Evolutionary conservation across 2,329 filamentous ascomycete genomes (phyloP).

Genomic region (Colletotrichum orchidophilum): DNA sequence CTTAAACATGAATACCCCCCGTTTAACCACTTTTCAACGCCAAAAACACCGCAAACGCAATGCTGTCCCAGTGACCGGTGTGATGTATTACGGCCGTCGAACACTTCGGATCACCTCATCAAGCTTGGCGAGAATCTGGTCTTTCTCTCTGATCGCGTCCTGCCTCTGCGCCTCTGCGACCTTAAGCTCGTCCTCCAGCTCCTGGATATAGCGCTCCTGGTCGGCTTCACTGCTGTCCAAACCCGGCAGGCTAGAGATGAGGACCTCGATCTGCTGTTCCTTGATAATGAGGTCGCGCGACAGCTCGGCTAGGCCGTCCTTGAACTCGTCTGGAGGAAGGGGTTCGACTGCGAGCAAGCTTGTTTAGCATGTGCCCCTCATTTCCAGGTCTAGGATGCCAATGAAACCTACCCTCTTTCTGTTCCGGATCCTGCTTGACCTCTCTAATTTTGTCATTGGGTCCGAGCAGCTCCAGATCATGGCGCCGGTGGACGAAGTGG

Average conservation of each 20-base stretch:
- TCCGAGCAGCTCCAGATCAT: constrained; percentile 70
- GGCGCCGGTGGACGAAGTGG: constrained; percentile 73
- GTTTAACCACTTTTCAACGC: constrained; percentile 4
- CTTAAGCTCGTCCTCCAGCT: constrained; percentile 72
- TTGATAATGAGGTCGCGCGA: constrained; percentile 81
- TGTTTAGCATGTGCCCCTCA: not conserved
- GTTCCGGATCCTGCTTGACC: constrained; percentile 62
- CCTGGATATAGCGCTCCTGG: constrained; percentile 74
- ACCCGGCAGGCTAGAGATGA: constrained; percentile 80
- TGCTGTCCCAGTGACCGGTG: not conserved
- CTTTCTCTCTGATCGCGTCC: constrained; percentile 71
- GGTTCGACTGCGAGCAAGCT: constrained; percentile 62
- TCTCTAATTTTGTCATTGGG: constrained; percentile 68
- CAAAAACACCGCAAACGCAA: constrained; percentile 42
- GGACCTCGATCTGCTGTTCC: constrained; percentile 82
- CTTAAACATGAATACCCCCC: constrained; percentile 6
- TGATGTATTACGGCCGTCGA: constrained; percentile 59
- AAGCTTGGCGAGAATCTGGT: constrained; percentile 67
- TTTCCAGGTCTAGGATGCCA: not conserved
- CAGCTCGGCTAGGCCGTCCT: constrained; percentile 75
- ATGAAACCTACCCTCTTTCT: constrained; percentile 58
- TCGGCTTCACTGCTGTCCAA: constrained; percentile 81
- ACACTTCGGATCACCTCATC: constrained; percentile 70
- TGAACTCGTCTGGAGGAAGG: constrained; percentile 70
- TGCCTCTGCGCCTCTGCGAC: constrained; percentile 69